Evolutionary conservation across 306 rosid species (phyloP), one percentile per base, ranked within the genome.

Genomic region (Prunus armeniaca): DNA sequence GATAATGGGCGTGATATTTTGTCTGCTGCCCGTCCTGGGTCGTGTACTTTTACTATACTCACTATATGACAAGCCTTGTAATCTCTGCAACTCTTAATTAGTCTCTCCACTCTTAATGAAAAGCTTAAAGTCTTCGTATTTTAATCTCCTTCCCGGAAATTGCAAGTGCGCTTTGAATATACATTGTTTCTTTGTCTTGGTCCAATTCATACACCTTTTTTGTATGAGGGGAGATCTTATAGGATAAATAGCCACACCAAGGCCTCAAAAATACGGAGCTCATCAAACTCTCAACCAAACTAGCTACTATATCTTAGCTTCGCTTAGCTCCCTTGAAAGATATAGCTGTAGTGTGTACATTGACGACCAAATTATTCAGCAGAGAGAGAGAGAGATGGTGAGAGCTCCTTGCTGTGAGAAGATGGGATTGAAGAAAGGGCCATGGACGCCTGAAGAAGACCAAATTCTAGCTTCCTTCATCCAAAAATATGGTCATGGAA

Each of bases 361-460:
- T 18, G 3, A 20, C 62, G 3, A 1, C 28, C 28, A 56, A n/a
- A 56, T 56, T 9, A 20, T 34, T 34, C 41, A n/a, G 8, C 9
- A 9, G 6, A 25, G n/a, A 13, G 38, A 32, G 38, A 45, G 12
- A 76, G 78, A 78, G 9, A 95, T 96, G 99, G 99, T 78, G 85
- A 85, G 99, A 87, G 91, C 96, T 86, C 97, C 99, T 78, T 96
- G 99, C 87, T 92, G 99, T 78, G 96, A 91, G 56, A 96, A 96
- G 79, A 88, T 87, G 91, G 99, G 99, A 38, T 47, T 96, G 75
- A 96, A 91, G 80, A 96, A 78, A 68, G 99, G 99, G 70, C 97
- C 99, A 20, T 96, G 99, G 99, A 84, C 92, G 30, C 46, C 88
- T 19, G 93, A 96, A 34, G 99, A 96, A 89, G 98, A 96, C 78